Evolutionary conservation across 768 basidiomycete species (phyloP), one percentile per base, ranked within the genome.

Genomic region (Fomitopsis serialis): DNA sequence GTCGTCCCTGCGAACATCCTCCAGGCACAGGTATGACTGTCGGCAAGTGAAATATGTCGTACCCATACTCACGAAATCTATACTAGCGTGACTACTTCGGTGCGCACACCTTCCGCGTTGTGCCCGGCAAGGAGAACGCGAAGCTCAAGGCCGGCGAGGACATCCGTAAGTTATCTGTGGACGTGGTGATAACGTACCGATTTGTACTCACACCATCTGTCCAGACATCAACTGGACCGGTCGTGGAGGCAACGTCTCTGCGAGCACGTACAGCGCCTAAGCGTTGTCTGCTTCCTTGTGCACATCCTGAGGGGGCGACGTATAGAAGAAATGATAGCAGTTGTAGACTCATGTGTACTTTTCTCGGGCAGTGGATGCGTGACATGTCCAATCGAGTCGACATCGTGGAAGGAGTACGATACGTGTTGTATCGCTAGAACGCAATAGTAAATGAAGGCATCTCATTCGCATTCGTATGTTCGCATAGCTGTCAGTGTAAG

Each of bases 211-310:
- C 55, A 2, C 25, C 11, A 44, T 9, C 17, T 47, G 17, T 34
- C 12, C 55, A 89, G 96, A 99, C 75, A 78, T 96, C 75, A 98
- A 97, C 80, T 98, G 96, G 96, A 98, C 95, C 61, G 96, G 96
- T 44, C 92, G 92, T 60, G 96, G 96, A 48, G 96, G 96, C 60
- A 92, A 86, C 61, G 93, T 96, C 53, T 92, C 96, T 51, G 88
- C 94, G 36, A 86, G 82, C 57, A 84, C 87, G 48, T 98, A 98
- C 80, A 73, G 73, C 61, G 86, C 82, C 56, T 87, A 76, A 72
- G 57, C 48, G 52, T 51, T 25, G 37, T 23, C 35, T 24, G 44
- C 7, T 8, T 3, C 24, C 27, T 35, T 29, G 15, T 35, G 37
- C 35, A 25, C 45, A 29, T 3, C 8, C 6, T n/a, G n/a, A 25